Percentiles rank a stretch among this genome's conserved stretches.
These are phyloP conservation scores for Xerocomellus amylosporus DNA, from an alignment of 768 basidiomycete species.

Conservation along the genomic window DNA sequence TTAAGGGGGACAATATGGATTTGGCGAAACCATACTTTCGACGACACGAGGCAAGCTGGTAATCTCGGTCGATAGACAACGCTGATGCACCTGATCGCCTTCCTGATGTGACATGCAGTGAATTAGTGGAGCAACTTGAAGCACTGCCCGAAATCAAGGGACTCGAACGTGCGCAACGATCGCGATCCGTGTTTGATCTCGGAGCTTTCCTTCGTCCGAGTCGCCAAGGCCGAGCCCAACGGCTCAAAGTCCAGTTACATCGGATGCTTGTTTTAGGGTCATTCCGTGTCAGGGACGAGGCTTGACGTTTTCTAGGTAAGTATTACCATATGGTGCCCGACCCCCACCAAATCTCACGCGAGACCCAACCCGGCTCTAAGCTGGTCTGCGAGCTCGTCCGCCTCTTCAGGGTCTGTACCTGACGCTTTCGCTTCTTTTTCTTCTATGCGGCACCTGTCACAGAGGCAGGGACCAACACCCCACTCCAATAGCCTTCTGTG, in stretches of 20 bases:
- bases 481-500: constrained; percentile 58
- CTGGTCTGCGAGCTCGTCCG: constrained; percentile 54
- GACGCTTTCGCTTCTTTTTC: constrained; percentile 29
- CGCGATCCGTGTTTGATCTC: not conserved
- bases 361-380: constrained; percentile 66
- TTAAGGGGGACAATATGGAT: too few species aligned
- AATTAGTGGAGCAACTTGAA: too few species aligned
- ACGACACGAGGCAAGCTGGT: too few species aligned
- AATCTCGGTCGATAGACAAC: too few species aligned
- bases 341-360: constrained; percentile 26
- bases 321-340: not conserved
- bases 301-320: not conserved
- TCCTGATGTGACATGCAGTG: too few species aligned
- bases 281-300: too few species aligned
- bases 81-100: too few species aligned
- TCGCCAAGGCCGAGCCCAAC: not conserved
- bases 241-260: not conserved
- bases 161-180: too few species aligned
- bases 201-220: not conserved
- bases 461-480: constrained; percentile 73
- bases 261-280: not conserved
- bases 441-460: constrained; percentile 66
- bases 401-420: constrained; percentile 4
- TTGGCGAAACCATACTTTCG: too few species aligned
- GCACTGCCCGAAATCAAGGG: too few species aligned